A percentile compares a stretch with the other conserved stretches of the same genome.
Conservation (phyloP, 148 eudicot species). For the Rhododendron williamsianum region DNA sequence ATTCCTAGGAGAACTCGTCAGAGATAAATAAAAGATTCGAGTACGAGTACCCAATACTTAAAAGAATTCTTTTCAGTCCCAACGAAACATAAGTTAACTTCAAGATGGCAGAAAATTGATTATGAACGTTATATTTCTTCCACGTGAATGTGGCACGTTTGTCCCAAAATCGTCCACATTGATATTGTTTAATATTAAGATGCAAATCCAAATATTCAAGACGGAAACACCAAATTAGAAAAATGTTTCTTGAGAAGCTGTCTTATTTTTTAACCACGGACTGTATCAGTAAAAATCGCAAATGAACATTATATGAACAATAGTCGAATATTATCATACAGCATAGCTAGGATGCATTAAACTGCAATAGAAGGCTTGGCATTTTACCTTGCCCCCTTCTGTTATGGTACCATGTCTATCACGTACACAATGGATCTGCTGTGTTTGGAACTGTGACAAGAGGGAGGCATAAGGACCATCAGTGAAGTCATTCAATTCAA, state of each 20-base stretch:
- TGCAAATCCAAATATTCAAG: not conserved
- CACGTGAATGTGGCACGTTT: not conserved
- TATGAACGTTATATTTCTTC: not conserved
- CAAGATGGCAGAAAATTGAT: not conserved
- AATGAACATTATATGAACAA: not conserved
- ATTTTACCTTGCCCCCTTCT: conserved; percentile 82
- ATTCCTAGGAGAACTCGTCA: not conserved
- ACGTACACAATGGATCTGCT: conserved; percentile 82
- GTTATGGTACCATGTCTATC: conserved; percentile 61
- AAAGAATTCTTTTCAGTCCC: not conserved
- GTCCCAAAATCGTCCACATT: not conserved
- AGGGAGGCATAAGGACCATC: conserved; percentile 8
- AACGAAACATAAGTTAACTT: not conserved
- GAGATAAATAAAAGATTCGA: not conserved
- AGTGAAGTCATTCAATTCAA: not conserved
- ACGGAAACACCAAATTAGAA: not conserved
- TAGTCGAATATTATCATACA: not conserved
- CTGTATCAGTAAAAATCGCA: not conserved
- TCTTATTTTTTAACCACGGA: not conserved
- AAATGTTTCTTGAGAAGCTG: not conserved
- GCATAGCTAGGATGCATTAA: not conserved
- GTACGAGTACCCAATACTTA: not conserved
- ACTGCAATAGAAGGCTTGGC: not conserved
- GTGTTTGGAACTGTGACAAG: conserved; percentile 77
- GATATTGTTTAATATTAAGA: not conserved